Percentiles rank a stretch among this genome's conserved stretches.
Conservation (phyloP, 345 rosid genomes). For the Aethionema arabicum region DNA sequence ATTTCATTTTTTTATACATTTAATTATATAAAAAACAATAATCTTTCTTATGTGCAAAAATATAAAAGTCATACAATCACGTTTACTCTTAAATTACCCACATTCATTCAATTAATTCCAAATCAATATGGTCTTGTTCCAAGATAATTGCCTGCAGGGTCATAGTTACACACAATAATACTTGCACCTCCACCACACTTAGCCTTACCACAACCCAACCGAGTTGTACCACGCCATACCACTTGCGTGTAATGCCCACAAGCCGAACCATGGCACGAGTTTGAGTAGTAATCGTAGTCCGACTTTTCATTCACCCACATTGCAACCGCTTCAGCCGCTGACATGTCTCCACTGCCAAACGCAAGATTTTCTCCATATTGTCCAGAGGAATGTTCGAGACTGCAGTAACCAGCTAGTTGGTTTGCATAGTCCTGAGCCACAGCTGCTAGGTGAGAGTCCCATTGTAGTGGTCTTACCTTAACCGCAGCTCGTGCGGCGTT, state of each 20-base stretch:
- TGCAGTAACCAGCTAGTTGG: conserved; percentile 40
- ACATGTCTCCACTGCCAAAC: conserved; percentile 38
- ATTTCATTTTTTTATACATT: too few relatives aligned
- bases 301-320: conserved; percentile 59
- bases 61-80: too few relatives aligned
- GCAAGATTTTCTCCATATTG: conserved; percentile 74
- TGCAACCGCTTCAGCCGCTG: conserved; percentile 43
- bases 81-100: not conserved
- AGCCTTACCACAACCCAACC: conserved; percentile 67
- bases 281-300: conserved; percentile 47
- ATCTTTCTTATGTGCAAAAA: too few relatives aligned
- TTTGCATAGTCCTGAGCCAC: conserved; percentile 48
- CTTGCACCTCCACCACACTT: conserved; percentile 52
- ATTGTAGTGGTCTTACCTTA: conserved; percentile 43
- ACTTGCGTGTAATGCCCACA: conserved; percentile 78
- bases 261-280: conserved; percentile 45
- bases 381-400: conserved; percentile 52
- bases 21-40: too few relatives aligned
- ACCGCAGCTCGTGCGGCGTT: conserved; percentile 49
- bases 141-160: conserved; percentile 51
- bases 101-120: conserved; percentile 1
- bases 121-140: conserved; percentile 48
- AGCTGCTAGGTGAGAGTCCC: conserved; percentile 51
- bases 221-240: conserved; percentile 58
- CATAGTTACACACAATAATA: conserved; percentile 60